Conservation (phyloP, 371 early-diverging fungal genomes). For the Nematocida sp. region DNA sequence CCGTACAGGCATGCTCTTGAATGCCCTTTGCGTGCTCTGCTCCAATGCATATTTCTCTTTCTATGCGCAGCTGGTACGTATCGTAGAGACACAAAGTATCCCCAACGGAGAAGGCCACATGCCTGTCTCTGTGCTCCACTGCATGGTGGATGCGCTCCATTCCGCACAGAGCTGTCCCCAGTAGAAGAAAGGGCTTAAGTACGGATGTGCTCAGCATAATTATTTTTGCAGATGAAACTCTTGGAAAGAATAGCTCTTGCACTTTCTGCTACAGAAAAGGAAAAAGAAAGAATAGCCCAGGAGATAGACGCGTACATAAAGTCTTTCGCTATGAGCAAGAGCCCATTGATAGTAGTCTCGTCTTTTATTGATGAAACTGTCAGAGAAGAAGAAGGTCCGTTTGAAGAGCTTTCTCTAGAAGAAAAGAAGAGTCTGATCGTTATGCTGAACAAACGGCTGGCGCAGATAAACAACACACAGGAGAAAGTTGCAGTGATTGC, state of each 20-base stretch:
- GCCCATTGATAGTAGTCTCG: slow-evolving; percentile 1
- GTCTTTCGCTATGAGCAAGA: too few species aligned
- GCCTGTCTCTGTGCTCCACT: neutral
- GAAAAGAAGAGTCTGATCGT: slow-evolving; percentile 9
- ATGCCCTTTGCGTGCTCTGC: neutral
- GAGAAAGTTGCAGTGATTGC: slow-evolving; percentile 28
- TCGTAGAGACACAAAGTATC: neutral
- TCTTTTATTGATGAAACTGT: neutral
- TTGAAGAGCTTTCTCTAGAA: neutral
- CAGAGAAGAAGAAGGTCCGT: neutral
- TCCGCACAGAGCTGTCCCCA: neutral
- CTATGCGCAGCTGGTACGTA: too few species aligned
- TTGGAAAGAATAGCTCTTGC: slow-evolving; percentile 34
- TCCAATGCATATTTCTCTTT: neutral
- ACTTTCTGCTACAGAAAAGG: neutral
- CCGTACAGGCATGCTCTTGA: too few species aligned
- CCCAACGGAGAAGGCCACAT: neutral
- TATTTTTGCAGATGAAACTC: slow-evolving; percentile 29
- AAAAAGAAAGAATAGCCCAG: neutral
- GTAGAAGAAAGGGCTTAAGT: too few species aligned
- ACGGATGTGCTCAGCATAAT: neutral
- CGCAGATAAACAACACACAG: slow-evolving; percentile 54
- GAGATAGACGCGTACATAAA: neutral
- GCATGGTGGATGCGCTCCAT: neutral
- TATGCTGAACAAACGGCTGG: slow-evolving; percentile 56